Evolutionary conservation across 805 yeast species (phyloP), one percentile per base, ranked within the genome.

Genomic region (Debaryomyces maramus): DNA sequence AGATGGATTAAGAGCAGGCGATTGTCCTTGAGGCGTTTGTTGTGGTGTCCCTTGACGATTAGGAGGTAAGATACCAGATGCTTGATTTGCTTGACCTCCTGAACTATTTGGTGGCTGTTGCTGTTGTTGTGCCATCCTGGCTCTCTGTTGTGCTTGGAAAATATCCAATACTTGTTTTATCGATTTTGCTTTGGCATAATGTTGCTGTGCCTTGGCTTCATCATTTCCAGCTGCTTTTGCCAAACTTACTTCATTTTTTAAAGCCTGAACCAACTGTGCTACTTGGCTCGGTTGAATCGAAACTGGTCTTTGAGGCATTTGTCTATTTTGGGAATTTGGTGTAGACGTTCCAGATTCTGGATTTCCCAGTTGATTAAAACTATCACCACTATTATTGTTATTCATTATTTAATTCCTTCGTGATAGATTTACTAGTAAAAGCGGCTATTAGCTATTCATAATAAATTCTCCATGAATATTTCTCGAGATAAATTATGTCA

Each of bases 161-260:
- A 75, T 77, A 36, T 81, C 65, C 52, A 84, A 67, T 23, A 83
- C 68, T 32, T 76, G 77, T 55, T 79, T 82, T 46, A 84, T 79
- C 39, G 74, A 75, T 32, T 83, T 80, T 3, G 88, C 88, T 45
- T 77, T 78, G 44, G 70, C 70, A 49, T 78, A 61, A 50, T 83
- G 83, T 45, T 79, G 81, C 49, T 77, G 76, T 14, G 88, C 88
- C 42, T 70, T 78, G 0, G 76, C 80, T 0, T 82, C 73, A 18
- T 74, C 77, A 23, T 70, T 70, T 3, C 88, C 87, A 0, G 82
- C 74, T 13, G 73, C 74, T 50, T 77, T 78, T 1, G 88, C 89
- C 49, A 77, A 75, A 16, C 77, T 78, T 22, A 80, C 72, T 49
- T 81, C 85, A 22, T 71, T 64, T 36, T 75, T 76, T 46, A 80